Evolutionary conservation across 2,329 filamentous ascomycete genomes (phyloP), one percentile per base, ranked within the genome.

Genomic region (Cladosporium sp.): DNA sequence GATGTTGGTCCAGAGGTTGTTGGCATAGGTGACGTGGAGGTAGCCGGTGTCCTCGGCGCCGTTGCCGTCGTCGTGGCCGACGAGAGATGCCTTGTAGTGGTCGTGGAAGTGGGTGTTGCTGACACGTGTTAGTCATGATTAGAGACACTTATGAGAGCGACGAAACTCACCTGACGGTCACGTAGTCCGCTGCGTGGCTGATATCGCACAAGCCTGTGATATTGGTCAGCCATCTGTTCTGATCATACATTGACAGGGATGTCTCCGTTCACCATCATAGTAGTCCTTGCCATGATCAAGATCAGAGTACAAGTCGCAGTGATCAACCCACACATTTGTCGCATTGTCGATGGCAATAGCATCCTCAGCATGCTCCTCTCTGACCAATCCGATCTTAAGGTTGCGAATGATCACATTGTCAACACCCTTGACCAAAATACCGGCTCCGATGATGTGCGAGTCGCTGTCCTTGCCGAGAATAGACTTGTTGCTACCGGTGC

Each of bases 1-100:
- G 74, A 89, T 77, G 80, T 89, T 88, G 69, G 74, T 72, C 82
- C 83, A 90, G 80, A 85, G 81, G 83, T 90, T 90, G 81, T 89
- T 85, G 78, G 83, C 82, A 75, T 88, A 89, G 64, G 88, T 90
- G 64, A 91, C 80, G 73, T 80, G 84, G 54, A 90, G 81, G 73
- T 87, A 81, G 69, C 88, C 88, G 10, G 74, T 84, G 78, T 91
- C 88, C 69, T 88, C 84, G 60, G 72, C 77, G 36, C 69, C 77
- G 79, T 88, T 88, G 77, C 68, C 81, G 80, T 89, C 84, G 36
- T 81, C 84, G 81, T 89, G 86, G 16, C 85, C 87, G 64, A 88
- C 79, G 13, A 88, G 79, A 0, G 83, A 85, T 21, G 81, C 84
- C 76, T 88, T 89, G 79, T 81, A 88, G 82, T 88, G 85, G 77